Evolutionary conservation across 805 yeast species (phyloP).

Genomic region (Barnettozyma vustinii): DNA sequence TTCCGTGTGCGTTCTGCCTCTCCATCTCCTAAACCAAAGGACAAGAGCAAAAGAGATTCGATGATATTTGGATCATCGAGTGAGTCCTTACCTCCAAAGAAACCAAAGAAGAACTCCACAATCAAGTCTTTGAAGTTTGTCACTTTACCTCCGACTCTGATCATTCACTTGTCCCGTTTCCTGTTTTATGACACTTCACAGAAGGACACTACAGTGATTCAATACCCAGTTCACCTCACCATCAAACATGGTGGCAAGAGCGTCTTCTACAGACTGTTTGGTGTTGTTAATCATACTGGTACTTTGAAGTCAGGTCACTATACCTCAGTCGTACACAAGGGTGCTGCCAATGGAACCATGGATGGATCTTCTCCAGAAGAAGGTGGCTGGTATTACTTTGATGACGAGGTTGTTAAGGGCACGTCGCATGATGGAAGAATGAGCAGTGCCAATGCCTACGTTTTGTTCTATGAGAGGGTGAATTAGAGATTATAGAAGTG

Average conservation of each 20-base stretch:
- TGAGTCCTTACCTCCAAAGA: slow-evolving; percentile 17
- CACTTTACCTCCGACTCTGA: slow-evolving; percentile 70
- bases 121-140: slow-evolving; percentile 71
- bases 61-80: slow-evolving; percentile 6
- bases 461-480: slow-evolving; percentile 55
- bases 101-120: slow-evolving; percentile 33
- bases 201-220: slow-evolving; percentile 44
- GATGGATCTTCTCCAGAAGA: slow-evolving; percentile 28
- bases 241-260: slow-evolving; percentile 36
- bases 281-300: slow-evolving; percentile 69
- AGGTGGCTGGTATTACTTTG: slow-evolving; percentile 69
- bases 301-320: slow-evolving; percentile 71
- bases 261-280: slow-evolving; percentile 47
- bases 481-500: not conserved
- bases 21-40: slow-evolving; percentile 11
- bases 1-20: slow-evolving; percentile 27
- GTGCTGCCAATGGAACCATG: slow-evolving; percentile 34
- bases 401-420: slow-evolving; percentile 57
- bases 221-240: slow-evolving; percentile 50
- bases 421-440: slow-evolving; percentile 35
- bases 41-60: slow-evolving; percentile 10
- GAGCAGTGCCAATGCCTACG: slow-evolving; percentile 59
- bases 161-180: slow-evolving; percentile 84
- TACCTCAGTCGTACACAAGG: slow-evolving; percentile 46
- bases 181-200: slow-evolving; percentile 47